phyloP scores from a whole-genome alignment of 2,329 filamentous ascomycete genomes.

The Microdochium nivale region DNA sequence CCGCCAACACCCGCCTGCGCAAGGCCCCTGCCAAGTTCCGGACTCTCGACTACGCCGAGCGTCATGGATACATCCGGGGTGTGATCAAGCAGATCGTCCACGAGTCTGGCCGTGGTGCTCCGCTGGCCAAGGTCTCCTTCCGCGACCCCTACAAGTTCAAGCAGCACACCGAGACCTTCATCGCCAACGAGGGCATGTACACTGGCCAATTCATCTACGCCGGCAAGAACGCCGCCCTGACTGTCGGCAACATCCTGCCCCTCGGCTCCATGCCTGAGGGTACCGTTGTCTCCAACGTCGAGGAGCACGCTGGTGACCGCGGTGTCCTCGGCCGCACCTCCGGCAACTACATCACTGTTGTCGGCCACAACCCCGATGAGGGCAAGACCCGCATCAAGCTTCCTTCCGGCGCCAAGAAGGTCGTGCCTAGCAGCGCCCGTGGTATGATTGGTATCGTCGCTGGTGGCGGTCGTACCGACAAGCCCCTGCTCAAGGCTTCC shows the following conservation, averaged over 20 bases:
- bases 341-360: slow-evolving; percentile 98
- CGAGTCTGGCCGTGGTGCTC: slow-evolving; percentile 96
- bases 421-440: slow-evolving; percentile 82
- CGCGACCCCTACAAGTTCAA: slow-evolving; percentile 98
- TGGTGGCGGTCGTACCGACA: slow-evolving; percentile 98
- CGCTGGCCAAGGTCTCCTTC: slow-evolving; percentile 94
- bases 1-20: slow-evolving; percentile 82
- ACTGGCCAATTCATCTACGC: slow-evolving; percentile 99
- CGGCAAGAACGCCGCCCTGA: slow-evolving; percentile 96
- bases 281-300: slow-evolving; percentile 98
- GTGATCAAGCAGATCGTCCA: slow-evolving; percentile 99
- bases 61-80: slow-evolving; percentile 95
- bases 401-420: slow-evolving; percentile 97
- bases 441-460: slow-evolving; percentile 99
- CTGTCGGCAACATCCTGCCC: slow-evolving; percentile 95
- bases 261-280: slow-evolving; percentile 93
- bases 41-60: slow-evolving; percentile 91
- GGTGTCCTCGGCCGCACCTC: slow-evolving; percentile 93
- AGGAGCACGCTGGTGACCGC: slow-evolving; percentile 98
- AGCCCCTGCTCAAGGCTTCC: slow-evolving; percentile 98
- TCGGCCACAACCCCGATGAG: slow-evolving; percentile 97
- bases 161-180: slow-evolving; percentile 97
- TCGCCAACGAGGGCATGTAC: slow-evolving; percentile 99
- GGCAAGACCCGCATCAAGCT: slow-evolving; percentile 99
- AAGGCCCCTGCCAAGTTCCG: slow-evolving; percentile 95